These are phyloP conservation scores for Kodamaea restingae DNA, from an alignment of 805 yeast species.

Conservation along the genomic window DNA sequence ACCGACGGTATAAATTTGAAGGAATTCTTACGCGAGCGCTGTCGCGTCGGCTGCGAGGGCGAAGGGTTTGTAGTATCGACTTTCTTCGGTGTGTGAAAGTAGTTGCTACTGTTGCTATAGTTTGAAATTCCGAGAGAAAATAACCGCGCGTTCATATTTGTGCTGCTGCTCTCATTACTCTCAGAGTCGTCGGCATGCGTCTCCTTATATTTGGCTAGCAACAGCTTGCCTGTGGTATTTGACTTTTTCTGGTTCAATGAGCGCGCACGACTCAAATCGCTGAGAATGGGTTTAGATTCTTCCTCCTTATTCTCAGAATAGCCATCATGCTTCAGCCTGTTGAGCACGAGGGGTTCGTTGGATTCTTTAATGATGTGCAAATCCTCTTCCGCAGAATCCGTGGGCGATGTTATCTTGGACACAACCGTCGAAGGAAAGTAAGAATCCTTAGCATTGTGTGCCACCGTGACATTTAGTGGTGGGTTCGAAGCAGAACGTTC, in stretches of 20 bases:
- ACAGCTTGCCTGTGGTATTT: constrained; percentile 12
- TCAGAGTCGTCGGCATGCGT: constrained; percentile 16
- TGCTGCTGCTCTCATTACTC: constrained; percentile 13
- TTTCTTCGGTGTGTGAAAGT: constrained; percentile 2
- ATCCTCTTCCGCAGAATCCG: constrained; percentile 14
- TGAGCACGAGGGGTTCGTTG: constrained; percentile 11
- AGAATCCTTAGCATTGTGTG: constrained; percentile 21
- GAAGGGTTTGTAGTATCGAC: constrained; percentile 2
- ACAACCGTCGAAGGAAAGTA: constrained; percentile 23
- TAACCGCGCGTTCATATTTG: constrained; percentile 10
- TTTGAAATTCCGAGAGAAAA: constrained; percentile 15
- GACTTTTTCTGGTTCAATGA: constrained; percentile 20
- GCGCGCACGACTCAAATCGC: constrained; percentile 20
- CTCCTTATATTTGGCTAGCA: constrained; percentile 18
- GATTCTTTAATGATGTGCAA: constrained; percentile 21
- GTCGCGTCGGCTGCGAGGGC: constrained; percentile 4
- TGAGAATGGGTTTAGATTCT: constrained; percentile 6
- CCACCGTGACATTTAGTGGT: constrained; percentile 8
- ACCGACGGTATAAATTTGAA: constrained; percentile 30
- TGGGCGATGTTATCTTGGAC: constrained; percentile 9
- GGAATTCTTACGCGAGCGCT: constrained; percentile 24
- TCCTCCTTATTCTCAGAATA: background rate
- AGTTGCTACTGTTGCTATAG: constrained; percentile 5
- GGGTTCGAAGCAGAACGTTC: constrained; percentile 26
- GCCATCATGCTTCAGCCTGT: background rate